These are phyloP conservation scores for Alopecurus myosuroides DNA, from an alignment of 176 grass and related monocot genomes.

Conservation along the genomic window DNA sequence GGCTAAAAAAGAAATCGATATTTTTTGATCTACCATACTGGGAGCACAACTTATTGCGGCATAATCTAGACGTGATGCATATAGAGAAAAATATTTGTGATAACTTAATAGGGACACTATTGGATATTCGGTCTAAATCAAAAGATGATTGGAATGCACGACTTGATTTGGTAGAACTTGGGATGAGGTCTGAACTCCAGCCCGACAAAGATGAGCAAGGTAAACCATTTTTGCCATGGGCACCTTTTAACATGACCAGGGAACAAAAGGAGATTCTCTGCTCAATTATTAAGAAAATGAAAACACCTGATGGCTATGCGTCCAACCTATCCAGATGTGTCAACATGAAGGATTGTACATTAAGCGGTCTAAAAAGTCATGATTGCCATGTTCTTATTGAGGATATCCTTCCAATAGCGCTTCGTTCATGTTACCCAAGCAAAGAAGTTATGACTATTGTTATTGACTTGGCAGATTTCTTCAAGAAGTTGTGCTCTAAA, in stretches of 20 bases:
- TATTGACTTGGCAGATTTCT: background rate
- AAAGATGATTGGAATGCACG: background rate
- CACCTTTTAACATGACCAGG: background rate
- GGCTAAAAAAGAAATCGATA: background rate
- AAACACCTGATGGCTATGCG: background rate
- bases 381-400: conserved; percentile 33
- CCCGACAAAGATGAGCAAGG: background rate
- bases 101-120: background rate
- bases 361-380: conserved; percentile 26
- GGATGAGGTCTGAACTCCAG: background rate
- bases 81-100: conserved; percentile 9
- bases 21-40: background rate
- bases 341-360: background rate
- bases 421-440: background rate
- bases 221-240: background rate
- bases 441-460: conserved; percentile 2
- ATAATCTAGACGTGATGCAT: conserved; percentile 1
- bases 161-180: background rate
- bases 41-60: background rate
- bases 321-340: background rate
- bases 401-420: conserved; percentile 22
- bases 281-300: background rate
- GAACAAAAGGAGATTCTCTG: background rate
- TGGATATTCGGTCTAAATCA: background rate
- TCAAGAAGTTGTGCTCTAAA: background rate